phyloP scores from a whole-genome alignment of 371 early-diverging fungal species.

The Rhizopus arrhizus region DNA sequence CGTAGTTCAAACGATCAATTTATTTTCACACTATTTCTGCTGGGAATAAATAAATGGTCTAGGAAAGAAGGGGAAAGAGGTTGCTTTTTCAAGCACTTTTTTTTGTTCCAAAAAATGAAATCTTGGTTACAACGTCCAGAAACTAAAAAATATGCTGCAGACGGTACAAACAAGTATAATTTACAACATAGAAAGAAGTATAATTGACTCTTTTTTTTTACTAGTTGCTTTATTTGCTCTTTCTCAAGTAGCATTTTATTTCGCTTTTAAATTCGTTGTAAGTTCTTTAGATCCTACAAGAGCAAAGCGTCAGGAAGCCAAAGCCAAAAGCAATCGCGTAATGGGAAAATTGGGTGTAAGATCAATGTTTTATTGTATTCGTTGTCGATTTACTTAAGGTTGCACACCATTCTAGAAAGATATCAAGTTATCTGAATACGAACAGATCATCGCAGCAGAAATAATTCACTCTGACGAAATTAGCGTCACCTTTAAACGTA shows the following conservation, averaged over 20 bases:
- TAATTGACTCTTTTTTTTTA: neutral
- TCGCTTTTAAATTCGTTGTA: slow-evolving; percentile 81
- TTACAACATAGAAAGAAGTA: neutral
- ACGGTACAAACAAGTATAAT: slow-evolving; percentile 43
- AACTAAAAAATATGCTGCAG: slow-evolving; percentile 68
- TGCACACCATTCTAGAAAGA: slow-evolving; percentile 36
- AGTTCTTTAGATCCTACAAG: slow-evolving; percentile 74
- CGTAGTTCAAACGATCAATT: no score
- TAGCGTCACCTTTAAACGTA: slow-evolving; percentile 79
- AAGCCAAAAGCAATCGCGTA: slow-evolving; percentile 69
- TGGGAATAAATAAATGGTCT: no score
- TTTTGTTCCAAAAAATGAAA: slow-evolving; percentile 17
- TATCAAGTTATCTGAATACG: slow-evolving; percentile 86
- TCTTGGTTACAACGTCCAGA: slow-evolving; percentile 58
- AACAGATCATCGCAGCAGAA: slow-evolving; percentile 91
- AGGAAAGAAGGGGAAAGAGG: no score
- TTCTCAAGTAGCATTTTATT: slow-evolving; percentile 84
- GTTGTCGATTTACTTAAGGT: no score
- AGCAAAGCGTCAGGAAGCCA: slow-evolving; percentile 74
- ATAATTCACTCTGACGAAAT: slow-evolving; percentile 93
- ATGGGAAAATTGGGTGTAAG: slow-evolving; percentile 70
- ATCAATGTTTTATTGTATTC: no score
- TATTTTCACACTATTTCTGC: no score
- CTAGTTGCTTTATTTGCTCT: slow-evolving; percentile 78
- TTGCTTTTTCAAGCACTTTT: neutral